A percentile compares a stretch with the other conserved stretches of the same genome.
Evolutionary conservation across 2,329 filamentous ascomycete genomes (phyloP).

Genomic region (Ophidiomyces ophidiicola): DNA sequence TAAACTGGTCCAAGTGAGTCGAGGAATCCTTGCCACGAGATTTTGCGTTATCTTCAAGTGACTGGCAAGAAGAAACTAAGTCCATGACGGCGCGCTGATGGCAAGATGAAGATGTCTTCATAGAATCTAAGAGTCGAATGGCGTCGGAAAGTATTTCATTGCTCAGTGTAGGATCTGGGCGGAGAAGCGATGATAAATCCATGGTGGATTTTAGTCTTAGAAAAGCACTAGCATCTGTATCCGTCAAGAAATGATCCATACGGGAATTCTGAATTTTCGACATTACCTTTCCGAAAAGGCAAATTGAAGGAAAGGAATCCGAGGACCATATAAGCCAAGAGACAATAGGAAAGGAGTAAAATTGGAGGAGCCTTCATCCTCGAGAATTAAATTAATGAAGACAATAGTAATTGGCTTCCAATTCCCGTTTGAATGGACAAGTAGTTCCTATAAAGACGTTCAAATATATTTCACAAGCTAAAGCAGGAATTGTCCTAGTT

Average conservation of each 20-base stretch:
- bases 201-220: slow-evolving; percentile 13
- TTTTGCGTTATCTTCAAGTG: slow-evolving; percentile 30
- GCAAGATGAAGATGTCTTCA: slow-evolving; percentile 40
- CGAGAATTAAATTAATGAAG: too few relatives aligned
- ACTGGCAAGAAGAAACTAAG: slow-evolving; percentile 43
- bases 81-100: slow-evolving; percentile 41
- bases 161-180: slow-evolving; percentile 17
- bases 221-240: slow-evolving; percentile 8
- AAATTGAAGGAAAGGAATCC: slow-evolving; percentile 11
- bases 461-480: too few relatives aligned
- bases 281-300: slow-evolving; percentile 12
- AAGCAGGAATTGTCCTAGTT: too few relatives aligned
- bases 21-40: slow-evolving; percentile 19
- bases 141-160: slow-evolving; percentile 33
- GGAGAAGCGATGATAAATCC: slow-evolving; percentile 23
- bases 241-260: slow-evolving; percentile 3
- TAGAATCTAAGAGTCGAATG: slow-evolving; percentile 33
- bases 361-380: too few relatives aligned
- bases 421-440: too few relatives aligned
- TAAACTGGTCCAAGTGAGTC: slow-evolving; percentile 33
- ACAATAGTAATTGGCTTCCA: too few relatives aligned
- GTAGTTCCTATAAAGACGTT: too few relatives aligned
- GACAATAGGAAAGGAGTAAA: background rate
- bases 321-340: background rate
- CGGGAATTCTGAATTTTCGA: background rate